Evolutionary conservation across 1,139 yeast species (phyloP).

Genomic region (Saccharomycopsis hybrid): DNA sequence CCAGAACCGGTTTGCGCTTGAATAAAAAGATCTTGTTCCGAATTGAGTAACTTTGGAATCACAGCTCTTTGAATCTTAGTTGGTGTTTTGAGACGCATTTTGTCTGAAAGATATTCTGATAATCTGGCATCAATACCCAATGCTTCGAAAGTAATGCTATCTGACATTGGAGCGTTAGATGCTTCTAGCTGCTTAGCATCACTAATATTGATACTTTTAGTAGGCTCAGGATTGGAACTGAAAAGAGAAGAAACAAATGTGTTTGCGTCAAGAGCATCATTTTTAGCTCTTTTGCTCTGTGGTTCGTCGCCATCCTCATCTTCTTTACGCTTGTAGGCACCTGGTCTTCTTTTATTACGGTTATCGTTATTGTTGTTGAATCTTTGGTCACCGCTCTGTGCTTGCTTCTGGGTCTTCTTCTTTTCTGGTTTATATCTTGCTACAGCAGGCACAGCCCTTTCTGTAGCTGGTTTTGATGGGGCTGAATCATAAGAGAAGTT

Average conservation of each 20-base stretch:
- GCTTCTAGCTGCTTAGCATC: conserved; percentile 38
- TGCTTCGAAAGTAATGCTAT: conserved; percentile 62
- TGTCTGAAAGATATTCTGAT: conserved; percentile 47
- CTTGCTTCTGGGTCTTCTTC: neutral
- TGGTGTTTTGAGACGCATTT: conserved; percentile 60
- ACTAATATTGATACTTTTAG: conserved; percentile 31
- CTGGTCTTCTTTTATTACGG: neutral
- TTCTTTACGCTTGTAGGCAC: conserved; percentile 4
- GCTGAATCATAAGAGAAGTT: conserved; percentile 47
- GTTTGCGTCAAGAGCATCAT: conserved; percentile 28
- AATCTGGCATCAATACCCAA: conserved; percentile 55
- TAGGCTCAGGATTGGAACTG: conserved; percentile 56
- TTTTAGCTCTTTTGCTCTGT: conserved; percentile 23
- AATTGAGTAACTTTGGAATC: conserved; percentile 54
- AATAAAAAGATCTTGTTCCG: conserved; percentile 58
- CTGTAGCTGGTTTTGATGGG: neutral
- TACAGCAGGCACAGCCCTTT: conserved; percentile 2
- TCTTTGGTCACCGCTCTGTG: neutral
- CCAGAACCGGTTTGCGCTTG: conserved; percentile 98
- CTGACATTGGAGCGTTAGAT: conserved; percentile 78
- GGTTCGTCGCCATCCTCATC: conserved; percentile 20
- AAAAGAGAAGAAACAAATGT: conserved; percentile 81
- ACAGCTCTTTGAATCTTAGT: conserved; percentile 82
- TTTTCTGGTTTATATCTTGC: neutral
- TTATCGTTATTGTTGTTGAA: neutral